Evolutionary conservation across 2,329 filamentous ascomycete species (phyloP).

Genomic region (Arachnopeziza araneosa): DNA sequence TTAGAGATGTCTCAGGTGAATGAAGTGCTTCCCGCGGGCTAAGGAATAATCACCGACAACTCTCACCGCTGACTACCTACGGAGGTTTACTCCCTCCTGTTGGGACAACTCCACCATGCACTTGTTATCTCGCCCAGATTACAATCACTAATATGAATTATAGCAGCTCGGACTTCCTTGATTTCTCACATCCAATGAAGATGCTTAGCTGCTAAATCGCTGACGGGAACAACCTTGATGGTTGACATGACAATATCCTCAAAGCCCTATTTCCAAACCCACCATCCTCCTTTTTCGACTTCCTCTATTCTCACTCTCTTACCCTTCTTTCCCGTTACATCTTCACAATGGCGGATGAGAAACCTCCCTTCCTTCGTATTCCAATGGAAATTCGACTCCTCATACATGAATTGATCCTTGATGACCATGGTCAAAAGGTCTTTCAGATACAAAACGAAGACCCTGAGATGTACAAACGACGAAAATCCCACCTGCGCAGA

Average conservation of each 20-base stretch:
- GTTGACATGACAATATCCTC: neutral
- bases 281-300: neutral
- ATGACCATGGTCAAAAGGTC: conserved; percentile 31
- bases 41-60: neutral
- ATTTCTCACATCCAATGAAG: neutral
- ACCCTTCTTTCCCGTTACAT: neutral
- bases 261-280: neutral
- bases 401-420: conserved; percentile 37
- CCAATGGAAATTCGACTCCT: conserved; percentile 25
- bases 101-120: neutral
- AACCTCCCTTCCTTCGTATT: conserved; percentile 19
- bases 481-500: conserved; percentile 26
- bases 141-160: neutral
- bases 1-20: neutral
- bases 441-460: conserved; percentile 37
- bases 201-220: neutral
- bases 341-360: conserved; percentile 10
- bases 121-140: neutral
- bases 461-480: conserved; percentile 21
- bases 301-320: neutral
- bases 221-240: neutral
- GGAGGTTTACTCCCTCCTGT: neutral
- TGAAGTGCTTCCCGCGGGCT: neutral
- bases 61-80: neutral
- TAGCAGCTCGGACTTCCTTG: neutral